Evolutionary conservation across 257 asterid species (phyloP), one percentile per base, ranked within the genome.

Genomic region (Solanum piurae): DNA sequence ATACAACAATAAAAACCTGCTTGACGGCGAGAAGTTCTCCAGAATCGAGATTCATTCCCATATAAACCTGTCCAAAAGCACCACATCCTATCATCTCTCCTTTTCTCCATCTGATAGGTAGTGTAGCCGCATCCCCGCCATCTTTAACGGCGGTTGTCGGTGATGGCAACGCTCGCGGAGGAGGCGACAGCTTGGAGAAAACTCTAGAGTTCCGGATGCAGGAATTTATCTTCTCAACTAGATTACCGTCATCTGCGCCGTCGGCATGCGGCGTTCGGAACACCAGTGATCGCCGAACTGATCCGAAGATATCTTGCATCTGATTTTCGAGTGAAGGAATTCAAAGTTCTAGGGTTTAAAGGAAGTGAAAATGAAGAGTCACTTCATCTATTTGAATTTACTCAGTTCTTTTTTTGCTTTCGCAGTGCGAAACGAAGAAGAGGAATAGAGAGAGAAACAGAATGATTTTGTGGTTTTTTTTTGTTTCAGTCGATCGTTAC

Each of bases 11-110:
- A 86, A 77, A 46, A 9, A 94, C 98, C 99, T 96, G 98, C 89
- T 96, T 96, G 69, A 97, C 98, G 25, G 99, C 99, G 64, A 97
- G 93, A 88, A 97, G 88, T 90, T 97, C 98, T 16, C 99, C 99
- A 2, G 98, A 97, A 90, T 95, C 98, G 75, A 95, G 94, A 91
- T 95, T 95, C 99, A 95, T 95, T 89, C 99, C 99, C 99, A 97
- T 97, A 91, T 93, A 94, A 69, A 97, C 99, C 93, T 98, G 94
- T 33, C 99, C 99, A 89, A 97, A 97, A 64, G 99, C 99, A 64
- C 99, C 99, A 74, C 97, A 93, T 2, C 99, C 99, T 77, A 97
- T 97, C 91, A 96, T 87, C 86, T 96, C 99, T 87, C 99, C 99
- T 88, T 93, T 96, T 92, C 99, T 92, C 99, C 99, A 97, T 87